Conservation (phyloP, 352 stramenopile species). For the Lagenidium sp. region DNA sequence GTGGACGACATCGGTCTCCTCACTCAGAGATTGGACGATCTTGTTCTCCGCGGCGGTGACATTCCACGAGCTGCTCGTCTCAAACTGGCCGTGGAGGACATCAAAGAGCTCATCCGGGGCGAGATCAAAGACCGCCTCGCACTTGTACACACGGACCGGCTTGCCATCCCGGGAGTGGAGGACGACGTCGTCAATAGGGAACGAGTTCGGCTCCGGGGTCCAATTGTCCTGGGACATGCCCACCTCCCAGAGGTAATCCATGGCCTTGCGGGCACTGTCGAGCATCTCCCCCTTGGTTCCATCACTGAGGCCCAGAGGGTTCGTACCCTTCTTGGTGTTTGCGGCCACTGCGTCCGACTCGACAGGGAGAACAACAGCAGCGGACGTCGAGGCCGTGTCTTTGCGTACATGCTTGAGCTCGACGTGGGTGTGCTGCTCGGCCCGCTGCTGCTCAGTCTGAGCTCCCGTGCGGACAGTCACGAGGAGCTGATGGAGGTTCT, state of each 20-base stretch:
- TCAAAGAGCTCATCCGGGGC: conserved; percentile 76
- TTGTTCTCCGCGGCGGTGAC: conserved; percentile 72
- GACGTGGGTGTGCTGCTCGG: conserved; percentile 1
- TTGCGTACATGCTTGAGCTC: conserved; percentile 10
- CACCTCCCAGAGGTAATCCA: conserved; percentile 50
- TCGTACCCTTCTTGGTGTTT: no score
- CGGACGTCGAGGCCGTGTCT: neutral
- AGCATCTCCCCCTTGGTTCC: conserved; percentile 32
- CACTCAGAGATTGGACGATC: conserved; percentile 52
- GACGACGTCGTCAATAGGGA: conserved; percentile 38
- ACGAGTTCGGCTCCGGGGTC: conserved; percentile 45
- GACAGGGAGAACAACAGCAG: neutral
- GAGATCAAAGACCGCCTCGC: conserved; percentile 49
- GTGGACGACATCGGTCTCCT: conserved; percentile 66
- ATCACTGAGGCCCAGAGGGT: conserved; percentile 5
- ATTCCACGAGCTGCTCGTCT: conserved; percentile 68
- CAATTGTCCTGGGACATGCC: conserved; percentile 41
- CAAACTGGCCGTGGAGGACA: conserved; percentile 64
- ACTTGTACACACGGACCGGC: conserved; percentile 68
- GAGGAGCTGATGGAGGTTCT: conserved; percentile 60
- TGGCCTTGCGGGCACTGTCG: conserved; percentile 24
- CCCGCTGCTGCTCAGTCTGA: conserved; percentile 10
- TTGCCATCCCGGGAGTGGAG: conserved; percentile 69
- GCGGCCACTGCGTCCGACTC: no score
- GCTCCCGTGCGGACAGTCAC: conserved; percentile 17